These are phyloP conservation scores for Boletus barrowsii DNA, from an alignment of 768 basidiomycete species.

Conservation along the genomic window DNA sequence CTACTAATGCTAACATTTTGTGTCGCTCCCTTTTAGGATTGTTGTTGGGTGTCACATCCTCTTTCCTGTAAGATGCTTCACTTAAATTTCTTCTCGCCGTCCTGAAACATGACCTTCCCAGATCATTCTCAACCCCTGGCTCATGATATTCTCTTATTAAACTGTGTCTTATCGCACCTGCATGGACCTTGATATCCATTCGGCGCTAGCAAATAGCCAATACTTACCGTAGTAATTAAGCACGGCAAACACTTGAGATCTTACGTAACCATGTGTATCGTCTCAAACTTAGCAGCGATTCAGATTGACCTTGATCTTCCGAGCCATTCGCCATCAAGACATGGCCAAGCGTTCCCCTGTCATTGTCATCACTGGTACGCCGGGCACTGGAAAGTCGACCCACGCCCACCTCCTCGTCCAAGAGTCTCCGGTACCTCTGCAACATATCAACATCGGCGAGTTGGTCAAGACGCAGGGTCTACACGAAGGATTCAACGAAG, in stretches of 20 bases:
- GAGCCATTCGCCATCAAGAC: background rate
- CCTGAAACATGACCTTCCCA: slow-evolving; percentile 29
- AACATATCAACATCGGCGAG: slow-evolving; percentile 88
- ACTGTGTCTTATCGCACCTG: background rate
- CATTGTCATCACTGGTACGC: slow-evolving; percentile 87
- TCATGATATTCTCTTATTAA: slow-evolving; percentile 76
- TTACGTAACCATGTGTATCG: slow-evolving; percentile 1
- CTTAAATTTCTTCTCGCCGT: slow-evolving; percentile 24
- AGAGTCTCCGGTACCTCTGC: slow-evolving; percentile 65
- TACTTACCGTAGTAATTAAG: background rate
- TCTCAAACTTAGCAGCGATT: too few species aligned
- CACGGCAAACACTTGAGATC: too few species aligned
- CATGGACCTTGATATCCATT: background rate
- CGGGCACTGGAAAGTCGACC: slow-evolving; percentile 95
- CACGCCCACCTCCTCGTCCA: slow-evolving; percentile 81
- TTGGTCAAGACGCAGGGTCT: slow-evolving; percentile 80
- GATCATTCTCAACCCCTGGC: slow-evolving; percentile 85
- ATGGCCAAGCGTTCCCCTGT: slow-evolving; percentile 46
- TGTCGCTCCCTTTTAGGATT: slow-evolving; percentile 25
- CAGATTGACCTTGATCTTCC: background rate
- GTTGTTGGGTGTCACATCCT: slow-evolving; percentile 66
- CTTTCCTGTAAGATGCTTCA: slow-evolving; percentile 59
- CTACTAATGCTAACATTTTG: background rate
- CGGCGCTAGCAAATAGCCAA: background rate
- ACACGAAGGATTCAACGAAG: slow-evolving; percentile 84